Percentiles rank a stretch among this genome's conserved stretches.
Evolutionary conservation across 805 yeast species (phyloP).

Genomic region (Cyberlindnera galapagoensis): DNA sequence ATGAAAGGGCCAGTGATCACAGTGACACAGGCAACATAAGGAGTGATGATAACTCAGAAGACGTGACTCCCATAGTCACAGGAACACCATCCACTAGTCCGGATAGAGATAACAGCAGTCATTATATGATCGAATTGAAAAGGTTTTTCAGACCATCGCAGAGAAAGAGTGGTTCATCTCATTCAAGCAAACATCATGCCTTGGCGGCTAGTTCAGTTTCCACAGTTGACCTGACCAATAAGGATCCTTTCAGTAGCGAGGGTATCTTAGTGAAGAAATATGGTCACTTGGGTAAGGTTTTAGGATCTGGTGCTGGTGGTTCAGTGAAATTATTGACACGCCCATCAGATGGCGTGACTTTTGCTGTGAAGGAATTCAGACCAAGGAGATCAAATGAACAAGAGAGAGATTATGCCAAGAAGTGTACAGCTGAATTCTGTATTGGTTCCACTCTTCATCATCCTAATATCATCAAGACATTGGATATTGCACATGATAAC

Average conservation of each 20-base stretch:
- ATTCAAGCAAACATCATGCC: slow-evolving; percentile 1
- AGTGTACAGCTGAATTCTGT: slow-evolving; percentile 85
- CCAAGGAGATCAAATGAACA: slow-evolving; percentile 64
- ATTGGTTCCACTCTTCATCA: slow-evolving; percentile 79
- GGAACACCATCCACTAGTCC: too few species aligned
- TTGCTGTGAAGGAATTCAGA: slow-evolving; percentile 82
- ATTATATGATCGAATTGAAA: slow-evolving; percentile 19
- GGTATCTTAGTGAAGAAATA: slow-evolving; percentile 53
- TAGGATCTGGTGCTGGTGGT: slow-evolving; percentile 89
- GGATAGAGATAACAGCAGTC: slow-evolving; percentile 10
- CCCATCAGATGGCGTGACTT: slow-evolving; percentile 61
- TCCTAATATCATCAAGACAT: slow-evolving; percentile 72
- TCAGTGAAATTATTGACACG: slow-evolving; percentile 68
- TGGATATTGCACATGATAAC: slow-evolving; percentile 55
- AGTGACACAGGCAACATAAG: too few species aligned
- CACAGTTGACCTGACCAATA: slow-evolving; percentile 5
- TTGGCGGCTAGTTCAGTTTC: too few species aligned
- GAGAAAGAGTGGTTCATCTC: slow-evolving; percentile 16
- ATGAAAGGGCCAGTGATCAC: too few species aligned
- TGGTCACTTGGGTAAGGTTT: slow-evolving; percentile 65
- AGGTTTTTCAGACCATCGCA: slow-evolving; percentile 20
- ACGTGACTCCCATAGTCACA: too few species aligned
- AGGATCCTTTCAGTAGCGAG: slow-evolving; percentile 34
- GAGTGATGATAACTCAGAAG: too few species aligned
- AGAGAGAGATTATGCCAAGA: slow-evolving; percentile 72